phyloP scores from a whole-genome alignment of 1,139 yeast species.

The Wickerhamomyces sp. region DNA sequence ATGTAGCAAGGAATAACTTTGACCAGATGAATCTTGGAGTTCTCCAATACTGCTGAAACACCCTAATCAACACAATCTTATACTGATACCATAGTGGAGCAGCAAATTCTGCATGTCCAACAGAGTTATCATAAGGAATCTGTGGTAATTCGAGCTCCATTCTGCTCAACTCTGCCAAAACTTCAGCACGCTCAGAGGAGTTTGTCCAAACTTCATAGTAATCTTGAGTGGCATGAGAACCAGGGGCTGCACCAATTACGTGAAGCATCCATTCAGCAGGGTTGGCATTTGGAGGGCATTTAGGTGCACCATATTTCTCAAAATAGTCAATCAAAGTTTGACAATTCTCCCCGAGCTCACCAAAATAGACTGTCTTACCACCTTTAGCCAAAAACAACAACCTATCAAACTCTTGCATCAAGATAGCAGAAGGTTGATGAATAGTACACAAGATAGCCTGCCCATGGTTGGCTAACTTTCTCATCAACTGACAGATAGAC shows the following conservation, averaged over 20 bases:
- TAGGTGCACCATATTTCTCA: slow-evolving; percentile 61
- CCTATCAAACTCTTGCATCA: slow-evolving; percentile 73
- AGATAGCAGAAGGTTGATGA: slow-evolving; percentile 76
- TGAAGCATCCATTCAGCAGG: slow-evolving; percentile 88
- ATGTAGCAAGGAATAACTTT: slow-evolving; percentile 46
- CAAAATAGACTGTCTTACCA: slow-evolving; percentile 77
- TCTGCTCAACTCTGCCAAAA: slow-evolving; percentile 35
- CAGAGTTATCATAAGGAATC: slow-evolving; percentile 21
- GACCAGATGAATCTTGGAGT: slow-evolving; percentile 70
- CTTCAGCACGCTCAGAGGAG: slow-evolving; percentile 46
- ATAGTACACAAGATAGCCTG: slow-evolving; percentile 58
- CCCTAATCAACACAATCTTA: slow-evolving; percentile 45
- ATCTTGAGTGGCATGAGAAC: slow-evolving; percentile 62
- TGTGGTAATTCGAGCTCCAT: slow-evolving; percentile 39
- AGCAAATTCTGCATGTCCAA: slow-evolving; percentile 29
- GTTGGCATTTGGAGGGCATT: slow-evolving; percentile 63
- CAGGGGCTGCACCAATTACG: slow-evolving; percentile 83
- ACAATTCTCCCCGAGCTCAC: slow-evolving; percentile 67
- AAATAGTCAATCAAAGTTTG: slow-evolving; percentile 54
- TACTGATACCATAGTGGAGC: slow-evolving; percentile 48
- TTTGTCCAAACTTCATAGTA: slow-evolving; percentile 63
- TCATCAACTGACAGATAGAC: slow-evolving; percentile 73
- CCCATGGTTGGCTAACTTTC: slow-evolving; percentile 70
- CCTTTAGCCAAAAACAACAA: slow-evolving; percentile 63
- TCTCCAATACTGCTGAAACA: slow-evolving; percentile 66